Evolutionary conservation across 805 yeast genomes (phyloP).

Genomic region (Kodamaea fukazawae): DNA sequence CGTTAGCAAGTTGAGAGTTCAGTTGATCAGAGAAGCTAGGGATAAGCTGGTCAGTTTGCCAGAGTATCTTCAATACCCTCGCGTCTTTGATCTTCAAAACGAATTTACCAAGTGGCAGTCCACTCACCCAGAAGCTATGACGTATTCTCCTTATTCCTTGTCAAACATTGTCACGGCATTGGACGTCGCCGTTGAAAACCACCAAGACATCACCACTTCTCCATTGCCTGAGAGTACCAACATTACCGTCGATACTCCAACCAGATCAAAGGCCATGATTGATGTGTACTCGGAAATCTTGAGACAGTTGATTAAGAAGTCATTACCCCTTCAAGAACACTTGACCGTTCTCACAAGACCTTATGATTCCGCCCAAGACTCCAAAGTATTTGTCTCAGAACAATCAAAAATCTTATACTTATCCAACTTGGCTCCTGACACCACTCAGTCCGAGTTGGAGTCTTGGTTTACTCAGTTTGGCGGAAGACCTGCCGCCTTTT

Average conservation of each 20-base stretch:
- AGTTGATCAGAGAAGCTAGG: constrained; percentile 75
- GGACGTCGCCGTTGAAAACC: constrained; percentile 33
- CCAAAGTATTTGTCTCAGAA: constrained; percentile 63
- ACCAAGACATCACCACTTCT: constrained; percentile 8
- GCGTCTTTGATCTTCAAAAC: constrained; percentile 68
- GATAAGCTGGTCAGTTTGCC: constrained; percentile 74
- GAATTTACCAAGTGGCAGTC: constrained; percentile 69
- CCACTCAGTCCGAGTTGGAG: constrained; percentile 87
- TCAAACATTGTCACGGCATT: constrained; percentile 47
- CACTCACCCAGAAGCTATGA: constrained; percentile 50
- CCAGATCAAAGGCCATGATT: constrained; percentile 46
- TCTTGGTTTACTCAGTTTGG: constrained; percentile 89
- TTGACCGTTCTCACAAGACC: constrained; percentile 64
- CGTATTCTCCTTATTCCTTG: constrained; percentile 33
- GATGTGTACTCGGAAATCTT: constrained; percentile 45
- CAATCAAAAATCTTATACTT: constrained; percentile 75
- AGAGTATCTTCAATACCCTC: constrained; percentile 68
- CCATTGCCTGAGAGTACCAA: constrained; percentile 16
- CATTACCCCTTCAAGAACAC: constrained; percentile 50
- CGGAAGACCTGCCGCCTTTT: constrained; percentile 81
- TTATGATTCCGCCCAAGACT: constrained; percentile 73
- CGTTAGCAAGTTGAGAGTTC: constrained; percentile 72
- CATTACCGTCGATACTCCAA: constrained; percentile 15
- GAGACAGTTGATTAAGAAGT: constrained; percentile 45
- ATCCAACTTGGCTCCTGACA: constrained; percentile 78